Evolutionary conservation across 306 rosid genomes (phyloP).

Genomic region (Quercus engelmannii): DNA sequence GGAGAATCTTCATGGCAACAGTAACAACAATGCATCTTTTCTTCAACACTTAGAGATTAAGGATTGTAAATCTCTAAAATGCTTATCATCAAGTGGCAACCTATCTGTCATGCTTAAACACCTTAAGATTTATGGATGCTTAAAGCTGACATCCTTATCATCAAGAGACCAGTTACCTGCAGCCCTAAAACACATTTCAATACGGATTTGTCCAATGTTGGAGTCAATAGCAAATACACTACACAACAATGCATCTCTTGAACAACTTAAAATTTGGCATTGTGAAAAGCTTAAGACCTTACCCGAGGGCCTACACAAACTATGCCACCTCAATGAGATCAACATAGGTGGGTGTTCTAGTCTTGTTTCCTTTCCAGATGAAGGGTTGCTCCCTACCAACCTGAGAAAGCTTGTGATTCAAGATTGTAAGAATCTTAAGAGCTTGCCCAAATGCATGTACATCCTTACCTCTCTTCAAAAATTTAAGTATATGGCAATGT

Average conservation of each 20-base stretch:
- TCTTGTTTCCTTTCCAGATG: slow-evolving; percentile 13
- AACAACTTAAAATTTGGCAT: not conserved
- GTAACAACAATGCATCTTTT: not conserved
- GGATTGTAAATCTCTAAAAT: not conserved
- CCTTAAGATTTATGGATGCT: no score
- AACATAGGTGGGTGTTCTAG: slow-evolving; percentile 4
- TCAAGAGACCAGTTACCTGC: slow-evolving; percentile 3
- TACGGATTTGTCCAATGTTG: not conserved
- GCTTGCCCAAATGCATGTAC: not conserved
- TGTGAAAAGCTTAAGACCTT: slow-evolving; percentile 19
- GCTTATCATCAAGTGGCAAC: no score
- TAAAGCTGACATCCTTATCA: not conserved
- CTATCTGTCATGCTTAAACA: no score
- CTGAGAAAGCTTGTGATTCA: not conserved
- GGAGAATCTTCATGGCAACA: not conserved
- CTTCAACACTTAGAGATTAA: not conserved
- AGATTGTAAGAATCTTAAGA: slow-evolving; percentile 3
- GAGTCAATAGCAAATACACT: slow-evolving; percentile 6
- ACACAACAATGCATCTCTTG: not conserved
- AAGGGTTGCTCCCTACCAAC: not conserved
- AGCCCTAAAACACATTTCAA: not conserved
- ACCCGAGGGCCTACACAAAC: slow-evolving; percentile 13
- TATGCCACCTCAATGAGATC: not conserved
- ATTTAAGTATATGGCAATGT: not conserved
- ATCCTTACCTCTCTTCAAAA: not conserved